A percentile compares a stretch with the other conserved stretches of the same genome.
phyloP scores from a whole-genome alignment of 2,329 filamentous ascomycete species.

The Diaporthe aspalathi region DNA sequence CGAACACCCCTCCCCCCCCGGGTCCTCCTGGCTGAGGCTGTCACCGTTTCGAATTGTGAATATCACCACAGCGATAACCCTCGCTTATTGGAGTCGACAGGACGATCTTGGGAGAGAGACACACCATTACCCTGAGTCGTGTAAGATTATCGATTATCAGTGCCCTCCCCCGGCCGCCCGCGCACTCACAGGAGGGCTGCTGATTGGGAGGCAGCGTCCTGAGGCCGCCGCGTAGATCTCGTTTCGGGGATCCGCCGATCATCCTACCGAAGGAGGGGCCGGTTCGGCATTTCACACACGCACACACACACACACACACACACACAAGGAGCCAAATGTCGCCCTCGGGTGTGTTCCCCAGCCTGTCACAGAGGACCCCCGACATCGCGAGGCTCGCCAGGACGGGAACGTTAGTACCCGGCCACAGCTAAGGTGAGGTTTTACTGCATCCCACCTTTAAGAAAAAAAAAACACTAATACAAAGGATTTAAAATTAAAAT shows the following conservation, averaged over 20 bases:
- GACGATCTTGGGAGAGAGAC: neutral
- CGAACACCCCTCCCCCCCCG: neutral
- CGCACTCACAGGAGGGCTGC: no score
- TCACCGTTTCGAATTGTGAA: slow-evolving; percentile 16
- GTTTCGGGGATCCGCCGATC: slow-evolving; percentile 23
- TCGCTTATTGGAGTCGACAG: slow-evolving; percentile 1
- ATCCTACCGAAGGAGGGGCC: neutral
- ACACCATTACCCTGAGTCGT: neutral
- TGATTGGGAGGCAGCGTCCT: neutral
- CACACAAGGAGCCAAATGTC: neutral
- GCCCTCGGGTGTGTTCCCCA: no score
- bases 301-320: no score
- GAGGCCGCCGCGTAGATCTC: slow-evolving; percentile 14
- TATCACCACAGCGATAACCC: neutral
- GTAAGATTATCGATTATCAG: slow-evolving; percentile 1
- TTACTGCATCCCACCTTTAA: no score
- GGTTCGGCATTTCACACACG: slow-evolving; percentile 3
- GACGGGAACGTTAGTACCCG: no score
- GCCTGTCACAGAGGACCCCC: no score
- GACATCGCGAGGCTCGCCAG: no score
- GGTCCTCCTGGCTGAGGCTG: slow-evolving; percentile 2
- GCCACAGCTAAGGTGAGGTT: no score
- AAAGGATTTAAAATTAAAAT: no score
- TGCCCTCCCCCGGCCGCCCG: neutral
- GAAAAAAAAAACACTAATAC: no score